A percentile compares a stretch with the other conserved stretches of the same genome.
Evolutionary conservation across 2,329 filamentous ascomycete genomes (phyloP).

Genomic region (Fusarium neocosmosporiellum): DNA sequence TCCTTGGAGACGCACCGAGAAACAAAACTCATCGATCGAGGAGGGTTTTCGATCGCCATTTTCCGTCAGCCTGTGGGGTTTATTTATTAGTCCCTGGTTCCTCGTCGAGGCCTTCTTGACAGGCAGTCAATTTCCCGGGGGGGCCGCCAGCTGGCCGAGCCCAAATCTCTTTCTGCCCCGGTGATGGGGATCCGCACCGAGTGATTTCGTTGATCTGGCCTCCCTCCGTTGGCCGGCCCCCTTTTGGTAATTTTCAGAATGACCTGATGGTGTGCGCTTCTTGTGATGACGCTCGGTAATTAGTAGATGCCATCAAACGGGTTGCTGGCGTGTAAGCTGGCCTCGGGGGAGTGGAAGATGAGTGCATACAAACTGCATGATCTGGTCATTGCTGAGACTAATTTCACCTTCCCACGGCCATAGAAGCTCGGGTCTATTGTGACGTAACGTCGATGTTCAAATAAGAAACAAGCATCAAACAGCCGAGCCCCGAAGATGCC

Average conservation of each 20-base stretch:
- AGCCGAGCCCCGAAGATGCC: neutral
- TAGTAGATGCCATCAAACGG: neutral
- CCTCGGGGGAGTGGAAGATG: neutral
- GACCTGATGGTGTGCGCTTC: slow-evolving; percentile 19
- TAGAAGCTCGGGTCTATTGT: neutral
- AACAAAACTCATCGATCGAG: slow-evolving; percentile 7
- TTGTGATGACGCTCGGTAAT: neutral
- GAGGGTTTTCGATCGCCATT: slow-evolving; percentile 16
- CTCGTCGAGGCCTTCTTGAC: neutral
- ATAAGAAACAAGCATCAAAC: neutral
- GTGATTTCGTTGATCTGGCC: slow-evolving; percentile 20
- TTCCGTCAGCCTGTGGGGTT: slow-evolving; percentile 1
- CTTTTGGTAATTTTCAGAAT: slow-evolving; percentile 14
- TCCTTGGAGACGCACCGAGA: slow-evolving; percentile 1
- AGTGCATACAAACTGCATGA: neutral
- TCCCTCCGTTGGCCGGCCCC: slow-evolving; percentile 16
- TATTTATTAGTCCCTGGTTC: neutral
- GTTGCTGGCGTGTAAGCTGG: neutral
- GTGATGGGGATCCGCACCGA: slow-evolving; percentile 31
- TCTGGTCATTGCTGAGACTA: neutral
- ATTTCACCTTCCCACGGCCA: neutral
- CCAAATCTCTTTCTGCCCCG: slow-evolving; percentile 25
- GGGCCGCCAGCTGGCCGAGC: neutral
- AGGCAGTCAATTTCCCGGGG: neutral
- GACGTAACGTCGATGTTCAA: neutral